These are phyloP conservation scores for Lathyrus tuberosus DNA, from an alignment of 306 rosid genomes.

Conservation along the genomic window DNA sequence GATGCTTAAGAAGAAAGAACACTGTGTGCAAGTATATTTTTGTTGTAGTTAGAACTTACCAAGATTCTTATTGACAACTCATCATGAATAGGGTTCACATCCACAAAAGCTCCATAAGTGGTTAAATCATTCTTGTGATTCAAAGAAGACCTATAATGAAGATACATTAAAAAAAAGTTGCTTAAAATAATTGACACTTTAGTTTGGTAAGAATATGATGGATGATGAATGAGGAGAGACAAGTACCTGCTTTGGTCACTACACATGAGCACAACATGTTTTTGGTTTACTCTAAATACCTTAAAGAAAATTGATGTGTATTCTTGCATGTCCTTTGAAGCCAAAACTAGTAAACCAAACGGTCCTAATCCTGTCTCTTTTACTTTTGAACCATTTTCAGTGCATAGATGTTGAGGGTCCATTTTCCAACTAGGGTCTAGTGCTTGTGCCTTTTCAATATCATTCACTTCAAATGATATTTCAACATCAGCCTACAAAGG, in stretches of 20 bases:
- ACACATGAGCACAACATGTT: constrained; percentile 57
- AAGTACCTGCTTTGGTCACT: constrained; percentile 48
- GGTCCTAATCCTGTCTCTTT: constrained; percentile 60
- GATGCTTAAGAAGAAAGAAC: background rate
- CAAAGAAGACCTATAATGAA: constrained; percentile 43
- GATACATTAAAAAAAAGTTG: background rate
- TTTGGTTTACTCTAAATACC: constrained; percentile 48
- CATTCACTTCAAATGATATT: constrained; percentile 53
- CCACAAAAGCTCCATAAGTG: constrained; percentile 51
- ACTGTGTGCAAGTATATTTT: background rate
- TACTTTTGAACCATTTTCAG: constrained; percentile 45
- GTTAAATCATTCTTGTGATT: constrained; percentile 37
- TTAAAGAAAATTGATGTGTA: constrained; percentile 62
- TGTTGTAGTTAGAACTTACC: constrained; percentile 39
- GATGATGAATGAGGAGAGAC: constrained; percentile 24
- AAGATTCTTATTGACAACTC: constrained; percentile 55
- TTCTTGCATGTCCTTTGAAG: constrained; percentile 66
- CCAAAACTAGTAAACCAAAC: constrained; percentile 66
- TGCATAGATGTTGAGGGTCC: constrained; percentile 59
- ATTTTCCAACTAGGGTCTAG: constrained; percentile 49
- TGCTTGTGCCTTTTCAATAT: constrained; percentile 49
- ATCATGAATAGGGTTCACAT: constrained; percentile 42
- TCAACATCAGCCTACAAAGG: constrained; percentile 71
- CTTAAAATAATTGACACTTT: constrained; percentile 2
- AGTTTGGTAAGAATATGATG: constrained; percentile 26